Percentiles rank a stretch among this genome's conserved stretches.
Conservation (phyloP, 495 filamentous ascomycete species). For the Podospora sp. region DNA sequence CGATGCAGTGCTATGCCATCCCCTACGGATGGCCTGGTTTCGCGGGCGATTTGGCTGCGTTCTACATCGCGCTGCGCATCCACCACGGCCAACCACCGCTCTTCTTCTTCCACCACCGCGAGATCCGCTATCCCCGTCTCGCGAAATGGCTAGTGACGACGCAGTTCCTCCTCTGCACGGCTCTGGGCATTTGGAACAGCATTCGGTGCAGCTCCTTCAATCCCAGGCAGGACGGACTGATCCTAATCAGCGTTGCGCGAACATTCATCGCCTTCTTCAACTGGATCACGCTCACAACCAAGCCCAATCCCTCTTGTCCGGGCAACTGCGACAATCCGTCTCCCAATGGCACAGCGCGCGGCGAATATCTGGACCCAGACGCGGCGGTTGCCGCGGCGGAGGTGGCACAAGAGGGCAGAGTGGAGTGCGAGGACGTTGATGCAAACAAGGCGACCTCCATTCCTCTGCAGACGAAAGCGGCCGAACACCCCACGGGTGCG, state of each 20-base stretch:
- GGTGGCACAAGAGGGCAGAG: too few relatives aligned
- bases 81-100: neutral
- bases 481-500: too few relatives aligned
- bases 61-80: neutral
- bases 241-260: neutral
- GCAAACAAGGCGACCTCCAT: too few relatives aligned
- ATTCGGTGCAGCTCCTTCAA: neutral
- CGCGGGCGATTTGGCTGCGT: neutral
- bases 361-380: too few relatives aligned
- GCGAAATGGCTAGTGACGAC: neutral
- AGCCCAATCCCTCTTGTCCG: too few relatives aligned
- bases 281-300: too few relatives aligned
- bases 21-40: neutral
- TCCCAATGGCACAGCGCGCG: too few relatives aligned
- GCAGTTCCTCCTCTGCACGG: neutral
- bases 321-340: too few relatives aligned
- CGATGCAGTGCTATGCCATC: neutral
- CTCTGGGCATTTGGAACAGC: neutral
- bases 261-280: neutral
- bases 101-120: neutral
- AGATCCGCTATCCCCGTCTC: neutral
- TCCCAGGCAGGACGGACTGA: neutral
- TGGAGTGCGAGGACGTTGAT: too few relatives aligned
- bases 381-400: too few relatives aligned
- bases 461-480: too few relatives aligned